phyloP scores from a whole-genome alignment of 2,329 filamentous ascomycete species.

The Phaeosphaeriaceae sp. region DNA sequence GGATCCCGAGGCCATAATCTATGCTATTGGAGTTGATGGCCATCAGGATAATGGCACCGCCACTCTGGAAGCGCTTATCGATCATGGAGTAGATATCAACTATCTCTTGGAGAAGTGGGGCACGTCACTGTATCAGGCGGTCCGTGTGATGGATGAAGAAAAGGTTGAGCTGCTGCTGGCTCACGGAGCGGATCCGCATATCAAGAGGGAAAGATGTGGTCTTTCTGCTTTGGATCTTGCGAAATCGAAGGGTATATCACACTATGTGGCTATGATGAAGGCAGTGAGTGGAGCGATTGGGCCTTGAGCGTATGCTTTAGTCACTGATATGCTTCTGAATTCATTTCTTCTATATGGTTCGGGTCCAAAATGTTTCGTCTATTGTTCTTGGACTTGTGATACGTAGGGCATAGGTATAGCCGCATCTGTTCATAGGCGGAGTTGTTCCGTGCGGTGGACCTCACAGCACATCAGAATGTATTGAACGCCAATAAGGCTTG shows the following conservation, averaged over 20 bases:
- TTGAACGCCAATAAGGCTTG: no score
- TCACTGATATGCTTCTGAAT: no score
- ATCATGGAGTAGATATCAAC: conserved; percentile 13
- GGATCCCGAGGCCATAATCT: conserved; percentile 3
- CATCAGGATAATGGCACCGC: neutral
- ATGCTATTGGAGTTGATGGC: neutral
- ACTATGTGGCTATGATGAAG: neutral
- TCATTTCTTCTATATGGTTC: no score
- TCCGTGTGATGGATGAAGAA: neutral
- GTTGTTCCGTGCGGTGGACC: no score
- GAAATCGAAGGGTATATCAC: neutral
- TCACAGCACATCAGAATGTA: no score
- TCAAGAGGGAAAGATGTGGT: neutral
- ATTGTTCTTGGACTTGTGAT: no score
- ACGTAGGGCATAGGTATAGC: no score
- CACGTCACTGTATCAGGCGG: conserved; percentile 8
- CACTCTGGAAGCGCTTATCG: conserved; percentile 6
- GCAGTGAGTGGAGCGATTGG: neutral
- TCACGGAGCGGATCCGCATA: conserved; percentile 8
- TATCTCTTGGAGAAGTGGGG: conserved; percentile 1
- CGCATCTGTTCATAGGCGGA: no score
- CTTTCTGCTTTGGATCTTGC: neutral
- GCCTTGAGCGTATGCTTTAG: no score
- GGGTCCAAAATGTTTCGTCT: no score
- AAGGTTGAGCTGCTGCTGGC: conserved; percentile 7